These are phyloP conservation scores for Ulota crispa DNA, from an alignment of 225 moss, liverwort and hornwort genomes.

Conservation along the genomic window DNA sequence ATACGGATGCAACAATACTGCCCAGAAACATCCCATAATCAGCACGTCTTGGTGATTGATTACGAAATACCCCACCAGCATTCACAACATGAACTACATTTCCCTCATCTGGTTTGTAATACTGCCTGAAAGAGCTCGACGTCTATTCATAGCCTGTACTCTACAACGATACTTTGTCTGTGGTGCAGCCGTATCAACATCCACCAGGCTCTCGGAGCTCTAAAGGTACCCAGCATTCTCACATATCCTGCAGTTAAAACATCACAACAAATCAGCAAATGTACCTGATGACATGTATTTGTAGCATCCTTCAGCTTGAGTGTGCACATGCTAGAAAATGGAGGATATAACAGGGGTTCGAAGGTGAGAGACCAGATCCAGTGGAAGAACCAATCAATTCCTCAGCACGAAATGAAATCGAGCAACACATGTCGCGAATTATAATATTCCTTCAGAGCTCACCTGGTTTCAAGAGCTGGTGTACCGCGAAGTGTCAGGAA, in stretches of 20 bases:
- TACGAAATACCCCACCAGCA: not conserved
- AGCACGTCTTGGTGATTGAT: not conserved
- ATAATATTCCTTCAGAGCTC: not conserved
- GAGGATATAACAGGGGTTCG: not conserved
- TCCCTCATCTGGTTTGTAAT: not conserved
- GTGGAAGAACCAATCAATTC: not conserved
- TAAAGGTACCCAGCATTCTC: not conserved
- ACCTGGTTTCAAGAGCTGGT: slow-evolving; percentile 18
- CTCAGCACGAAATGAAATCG: not conserved
- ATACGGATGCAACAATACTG: not conserved
- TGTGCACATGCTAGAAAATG: not conserved
- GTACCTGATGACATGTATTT: not conserved
- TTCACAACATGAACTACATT: not conserved
- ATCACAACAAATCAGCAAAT: slow-evolving; percentile 2
- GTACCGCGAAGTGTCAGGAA: not conserved
- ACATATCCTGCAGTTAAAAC: slow-evolving; percentile 2
- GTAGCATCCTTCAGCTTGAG: not conserved
- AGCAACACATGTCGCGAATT: not conserved
- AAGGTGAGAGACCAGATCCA: not conserved
- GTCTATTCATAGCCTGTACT: not conserved
- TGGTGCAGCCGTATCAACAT: not conserved
- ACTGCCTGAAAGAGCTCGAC: not conserved
- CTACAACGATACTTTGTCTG: not conserved
- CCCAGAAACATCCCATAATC: not conserved
- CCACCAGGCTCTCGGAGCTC: not conserved